Base-by-base conservation (phyloP, 192 early-diverging fungal species). In the Kickxella alabastrina region DNA sequence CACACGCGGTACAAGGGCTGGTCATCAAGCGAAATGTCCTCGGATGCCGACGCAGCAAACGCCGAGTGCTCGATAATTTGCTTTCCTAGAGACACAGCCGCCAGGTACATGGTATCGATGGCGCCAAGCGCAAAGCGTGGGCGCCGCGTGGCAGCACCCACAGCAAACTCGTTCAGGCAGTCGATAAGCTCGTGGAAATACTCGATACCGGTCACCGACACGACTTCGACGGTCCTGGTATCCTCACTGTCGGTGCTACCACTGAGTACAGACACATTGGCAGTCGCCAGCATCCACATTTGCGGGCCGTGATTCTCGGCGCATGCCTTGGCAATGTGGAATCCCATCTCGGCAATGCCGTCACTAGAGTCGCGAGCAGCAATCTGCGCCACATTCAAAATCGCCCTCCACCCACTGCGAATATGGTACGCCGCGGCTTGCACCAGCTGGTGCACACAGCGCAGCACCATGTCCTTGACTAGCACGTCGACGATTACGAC, bases 321-420 rank as follows among this genome's bases (percentile, higher is more conserved):
- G 35, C 73, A 76, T 43, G 63, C 61, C 28, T 54, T 54, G 3
- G 58, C 69, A 27, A 72, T 54, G 22, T 80, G 78, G 71, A 95
- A 97, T 2, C 87, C 78, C 75, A 84, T 82, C 32, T 83, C 80
- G 6, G 88, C 80, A 24, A 93, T 82, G 0, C 81, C 71, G 40
- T 92, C 91, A 34, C 68, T 75, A 10, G 59, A 38, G 27, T 89
- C 83, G 43, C 83, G 79, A 0, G 87, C 85, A 26, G 82, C 87
- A 17, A 68, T 79, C 8, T 85, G 60, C 58, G 84, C 74, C 0
- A 83, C 83, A 23, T 77, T 75, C 37, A 89, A 52, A 40, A 89
- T 78, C 0, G 83, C 79, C 46, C 84, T 86, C 83, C 87, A 91
- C 0, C 94, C 94, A 13, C 85, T 88, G 29, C 87, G 82, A 42